Conservation (phyloP, 2,329 filamentous ascomycete species). For the Penicillium polonicum region DNA sequence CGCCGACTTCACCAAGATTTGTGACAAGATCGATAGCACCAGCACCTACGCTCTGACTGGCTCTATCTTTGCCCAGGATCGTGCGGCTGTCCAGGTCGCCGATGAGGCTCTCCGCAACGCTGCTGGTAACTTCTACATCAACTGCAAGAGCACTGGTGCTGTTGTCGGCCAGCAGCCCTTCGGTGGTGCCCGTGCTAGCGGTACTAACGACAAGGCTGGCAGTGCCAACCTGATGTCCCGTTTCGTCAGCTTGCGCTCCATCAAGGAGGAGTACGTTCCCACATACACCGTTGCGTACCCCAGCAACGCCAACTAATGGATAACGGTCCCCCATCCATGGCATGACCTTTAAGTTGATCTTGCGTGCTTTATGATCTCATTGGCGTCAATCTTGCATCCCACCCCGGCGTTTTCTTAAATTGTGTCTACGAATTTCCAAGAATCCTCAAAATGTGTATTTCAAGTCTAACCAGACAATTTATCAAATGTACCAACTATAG, state of each 20-base stretch:
- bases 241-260: conserved; percentile 65
- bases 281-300: conserved; percentile 66
- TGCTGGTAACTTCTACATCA: conserved; percentile 46
- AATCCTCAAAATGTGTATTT: conserved; percentile 6
- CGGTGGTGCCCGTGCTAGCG: conserved; percentile 65
- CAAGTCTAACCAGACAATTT: conserved; percentile 2
- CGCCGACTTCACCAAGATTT: conserved; percentile 59
- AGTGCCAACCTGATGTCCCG: conserved; percentile 62
- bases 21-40: conserved; percentile 49
- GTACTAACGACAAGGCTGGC: conserved; percentile 73
- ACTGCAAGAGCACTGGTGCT: conserved; percentile 61
- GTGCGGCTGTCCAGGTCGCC: conserved; percentile 36
- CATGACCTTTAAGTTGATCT: conserved; percentile 1
- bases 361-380: conserved; percentile 21
- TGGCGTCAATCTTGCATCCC: conserved; percentile 25
- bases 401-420: conserved; percentile 17
- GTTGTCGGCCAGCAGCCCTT: conserved; percentile 73
- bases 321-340: background rate
- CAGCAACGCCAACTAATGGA: conserved; percentile 62
- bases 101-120: conserved; percentile 39
- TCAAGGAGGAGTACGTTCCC: conserved; percentile 73
- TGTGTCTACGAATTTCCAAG: conserved; percentile 1
- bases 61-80: conserved; percentile 44
- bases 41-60: conserved; percentile 45
- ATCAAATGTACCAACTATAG: background rate